Evolutionary conservation across 2,329 filamentous ascomycete genomes (phyloP).

Genomic region (Ophiostoma triangulosporum): DNA sequence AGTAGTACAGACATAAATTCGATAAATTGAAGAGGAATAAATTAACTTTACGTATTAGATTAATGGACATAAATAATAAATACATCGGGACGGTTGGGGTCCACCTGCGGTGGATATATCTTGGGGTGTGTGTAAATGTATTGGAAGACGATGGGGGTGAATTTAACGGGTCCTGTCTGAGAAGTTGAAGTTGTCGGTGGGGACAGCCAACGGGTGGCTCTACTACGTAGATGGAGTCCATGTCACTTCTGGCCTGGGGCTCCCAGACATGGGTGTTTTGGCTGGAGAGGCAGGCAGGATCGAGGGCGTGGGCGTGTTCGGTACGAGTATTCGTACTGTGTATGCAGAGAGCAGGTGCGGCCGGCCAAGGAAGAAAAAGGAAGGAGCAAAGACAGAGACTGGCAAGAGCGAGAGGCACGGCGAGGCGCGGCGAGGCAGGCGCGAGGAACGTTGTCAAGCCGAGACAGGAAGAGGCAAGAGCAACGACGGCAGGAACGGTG

Average conservation of each 20-base stretch:
- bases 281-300: not conserved
- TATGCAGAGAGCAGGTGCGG: not conserved
- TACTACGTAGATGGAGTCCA: too few species aligned
- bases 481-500: not conserved
- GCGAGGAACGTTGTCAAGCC: not conserved
- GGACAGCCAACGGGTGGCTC: not conserved
- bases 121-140: not conserved
- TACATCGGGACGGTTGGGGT: not conserved
- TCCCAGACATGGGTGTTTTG: not conserved
- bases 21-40: not conserved
- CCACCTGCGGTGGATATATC: not conserved
- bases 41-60: too few species aligned
- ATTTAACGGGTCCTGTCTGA: not conserved
- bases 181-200: not conserved
- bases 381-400: not conserved
- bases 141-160: not conserved
- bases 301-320: not conserved
- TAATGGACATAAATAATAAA: not conserved
- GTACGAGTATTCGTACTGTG: not conserved
- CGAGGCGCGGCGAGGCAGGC: too few species aligned
- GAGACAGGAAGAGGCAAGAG: not conserved
- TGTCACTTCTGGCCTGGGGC: not conserved
- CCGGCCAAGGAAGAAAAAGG: not conserved
- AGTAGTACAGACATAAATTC: not conserved
- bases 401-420: not conserved